Base-by-base conservation (phyloP, 192 early-diverging fungal genomes). In the Diversispora epigaea region DNA sequence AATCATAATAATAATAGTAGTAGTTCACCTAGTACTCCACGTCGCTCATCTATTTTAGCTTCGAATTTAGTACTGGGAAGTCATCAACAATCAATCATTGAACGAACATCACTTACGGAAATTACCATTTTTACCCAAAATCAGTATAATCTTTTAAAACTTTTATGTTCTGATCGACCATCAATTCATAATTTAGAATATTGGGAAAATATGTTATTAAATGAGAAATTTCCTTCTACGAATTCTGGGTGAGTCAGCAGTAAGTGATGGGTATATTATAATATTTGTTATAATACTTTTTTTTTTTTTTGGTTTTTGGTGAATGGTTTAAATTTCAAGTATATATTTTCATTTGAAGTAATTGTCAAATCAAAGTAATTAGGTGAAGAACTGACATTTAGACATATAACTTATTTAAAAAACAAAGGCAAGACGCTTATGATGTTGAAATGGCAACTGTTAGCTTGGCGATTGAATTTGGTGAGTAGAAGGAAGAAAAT, bases 381-480 rank as follows among this genome's bases (percentile, higher is more conserved):
- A 32, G 25, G 25, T 32, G 25, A 32, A 32, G 25, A 32, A 32
- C 25, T 32, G 25, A 32, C 25, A 32, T 32, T 32, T 32, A 32
- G 25, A 32, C 25, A 32, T 32, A 32, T 32, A 32, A 32, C 25
- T 17, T 25, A 43, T 25, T 63, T 62, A 52, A 22, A 68, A 52
- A 63, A 49, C 49, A 25, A 77, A 91, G 90, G 39, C 90, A 92
- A 77, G 89, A 91, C 75, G 89, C 89, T 40, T 90, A 85, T 79
- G 90, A 91, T 73, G 77, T 92, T 22, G 90, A 92, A 64, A 91
- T 91, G 87, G 81, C 83, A 11, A 89, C 87, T 44, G 83, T 88
- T 11, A 81, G 82, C 52, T 75, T 88, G 73, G 86, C 88, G 14
- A 88, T 90, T 61, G 85, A 87, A 68, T 77, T 90, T 67, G 83